A percentile compares a stretch with the other conserved stretches of the same genome.
phyloP scores from a whole-genome alignment of 192 early-diverging fungal species.

The Entomortierella parvispora region DNA sequence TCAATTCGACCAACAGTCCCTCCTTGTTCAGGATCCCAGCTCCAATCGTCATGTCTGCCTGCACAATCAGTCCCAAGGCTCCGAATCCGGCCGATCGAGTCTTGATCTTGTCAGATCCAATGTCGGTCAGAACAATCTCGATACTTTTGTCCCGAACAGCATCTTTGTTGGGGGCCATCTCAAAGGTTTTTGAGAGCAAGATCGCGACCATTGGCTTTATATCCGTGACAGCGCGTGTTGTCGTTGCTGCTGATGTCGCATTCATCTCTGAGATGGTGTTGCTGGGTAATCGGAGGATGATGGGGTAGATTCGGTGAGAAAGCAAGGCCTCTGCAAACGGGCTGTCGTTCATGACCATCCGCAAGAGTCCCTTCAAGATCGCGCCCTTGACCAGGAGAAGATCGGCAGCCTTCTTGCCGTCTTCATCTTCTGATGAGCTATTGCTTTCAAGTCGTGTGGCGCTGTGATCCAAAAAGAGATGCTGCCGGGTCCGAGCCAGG shows the following conservation, averaged over 20 bases:
- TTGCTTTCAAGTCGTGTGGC: slow-evolving; percentile 12
- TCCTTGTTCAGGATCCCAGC: slow-evolving; percentile 65
- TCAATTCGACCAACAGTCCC: slow-evolving; percentile 76
- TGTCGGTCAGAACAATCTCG: slow-evolving; percentile 34
- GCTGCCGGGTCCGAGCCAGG: slow-evolving; percentile 11
- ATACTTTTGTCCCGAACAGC: slow-evolving; percentile 16
- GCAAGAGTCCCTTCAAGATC: slow-evolving; percentile 29
- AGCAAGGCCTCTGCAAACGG: slow-evolving; percentile 29
- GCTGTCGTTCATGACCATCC: slow-evolving; percentile 41
- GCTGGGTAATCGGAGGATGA: slow-evolving; percentile 19
- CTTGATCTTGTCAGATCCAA: slow-evolving; percentile 45
- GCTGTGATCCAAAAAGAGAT: slow-evolving; percentile 16
- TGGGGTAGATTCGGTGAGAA: slow-evolving; percentile 10
- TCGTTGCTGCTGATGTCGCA: neutral
- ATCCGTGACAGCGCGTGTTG: slow-evolving; percentile 17
- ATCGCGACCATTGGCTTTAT: slow-evolving; percentile 37
- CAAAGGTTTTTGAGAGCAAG: slow-evolving; percentile 40
- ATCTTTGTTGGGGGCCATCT: slow-evolving; percentile 38
- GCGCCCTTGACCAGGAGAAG: slow-evolving; percentile 15
- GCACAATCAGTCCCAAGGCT: slow-evolving; percentile 74
- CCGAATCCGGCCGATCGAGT: slow-evolving; percentile 46
- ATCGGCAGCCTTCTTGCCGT: neutral
- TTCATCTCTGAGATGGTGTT: neutral
- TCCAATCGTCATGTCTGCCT: slow-evolving; percentile 69
- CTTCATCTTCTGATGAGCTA: neutral